Evolutionary conservation across 2,329 filamentous ascomycete genomes (phyloP).

Genomic region (Neodidymelliopsis sp.): DNA sequence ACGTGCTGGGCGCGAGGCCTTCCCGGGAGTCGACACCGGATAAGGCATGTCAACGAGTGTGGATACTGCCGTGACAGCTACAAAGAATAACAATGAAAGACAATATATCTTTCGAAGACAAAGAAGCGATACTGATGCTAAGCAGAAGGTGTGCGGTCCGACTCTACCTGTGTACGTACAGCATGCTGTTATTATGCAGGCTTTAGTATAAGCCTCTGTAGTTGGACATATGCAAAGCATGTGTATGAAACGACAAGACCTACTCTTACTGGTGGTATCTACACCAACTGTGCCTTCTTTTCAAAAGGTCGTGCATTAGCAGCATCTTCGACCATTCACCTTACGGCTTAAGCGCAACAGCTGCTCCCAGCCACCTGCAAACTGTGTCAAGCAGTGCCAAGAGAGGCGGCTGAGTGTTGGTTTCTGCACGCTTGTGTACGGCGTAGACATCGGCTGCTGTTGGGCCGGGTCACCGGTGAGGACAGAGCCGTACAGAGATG

Average conservation of each 20-base stretch:
- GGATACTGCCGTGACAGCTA: constrained; percentile 3
- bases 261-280: constrained; percentile 30
- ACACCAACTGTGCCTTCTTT: constrained; percentile 32
- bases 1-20: not conserved
- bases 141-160: constrained; percentile 16
- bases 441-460: constrained; percentile 31
- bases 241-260: constrained; percentile 33
- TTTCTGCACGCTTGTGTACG: constrained; percentile 30
- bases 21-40: constrained; percentile 18
- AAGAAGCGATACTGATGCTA: constrained; percentile 3
- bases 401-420: constrained; percentile 37
- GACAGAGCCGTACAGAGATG: constrained; percentile 34
- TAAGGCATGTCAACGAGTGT: constrained; percentile 27
- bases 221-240: constrained; percentile 22
- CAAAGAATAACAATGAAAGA: not conserved
- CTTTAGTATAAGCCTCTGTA: constrained; percentile 22
- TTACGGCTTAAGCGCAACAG: constrained; percentile 31
- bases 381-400: constrained; percentile 25
- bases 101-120: constrained; percentile 6
- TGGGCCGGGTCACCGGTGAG: constrained; percentile 29
- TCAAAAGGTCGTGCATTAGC: constrained; percentile 30
- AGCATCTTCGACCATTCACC: constrained; percentile 35
- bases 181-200: constrained; percentile 27
- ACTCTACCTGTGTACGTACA: constrained; percentile 19
- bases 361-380: constrained; percentile 27